Evolutionary conservation across 2,329 filamentous ascomycete species (phyloP).

Genomic region (Byssochlamys sp.): DNA sequence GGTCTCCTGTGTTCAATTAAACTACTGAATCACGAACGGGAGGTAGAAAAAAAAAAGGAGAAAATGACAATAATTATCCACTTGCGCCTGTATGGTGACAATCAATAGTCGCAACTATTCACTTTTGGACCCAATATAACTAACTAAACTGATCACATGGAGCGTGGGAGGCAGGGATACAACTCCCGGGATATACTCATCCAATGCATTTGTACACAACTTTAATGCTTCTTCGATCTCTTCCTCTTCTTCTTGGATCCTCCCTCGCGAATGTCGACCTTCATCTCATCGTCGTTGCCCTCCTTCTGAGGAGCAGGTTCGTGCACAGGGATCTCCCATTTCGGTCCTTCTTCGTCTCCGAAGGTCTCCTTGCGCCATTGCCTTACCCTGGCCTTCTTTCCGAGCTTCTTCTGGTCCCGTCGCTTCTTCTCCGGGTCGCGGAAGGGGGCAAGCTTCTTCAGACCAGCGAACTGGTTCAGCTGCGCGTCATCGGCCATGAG

Average conservation of each 20-base stretch:
- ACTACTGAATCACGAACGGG: too few relatives aligned
- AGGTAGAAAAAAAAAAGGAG: too few relatives aligned
- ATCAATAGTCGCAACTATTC: background rate
- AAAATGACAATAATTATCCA: background rate
- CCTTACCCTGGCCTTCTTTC: conserved; percentile 82
- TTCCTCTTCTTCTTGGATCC: conserved; percentile 33
- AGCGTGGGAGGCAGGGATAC: background rate
- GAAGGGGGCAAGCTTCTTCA: conserved; percentile 91
- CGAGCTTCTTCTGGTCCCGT: conserved; percentile 75
- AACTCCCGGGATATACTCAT: background rate
- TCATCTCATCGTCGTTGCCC: conserved; percentile 17
- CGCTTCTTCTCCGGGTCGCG: conserved; percentile 80
- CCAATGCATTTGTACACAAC: background rate
- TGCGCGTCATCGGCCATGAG: conserved; percentile 76
- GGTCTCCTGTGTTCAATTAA: too few relatives aligned
- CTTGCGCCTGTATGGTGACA: background rate
- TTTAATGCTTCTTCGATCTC: conserved; percentile 35
- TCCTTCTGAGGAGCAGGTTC: conserved; percentile 10
- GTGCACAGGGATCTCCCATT: conserved; percentile 14
- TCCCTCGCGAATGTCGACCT: conserved; percentile 35
- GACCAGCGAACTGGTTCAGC: conserved; percentile 79
- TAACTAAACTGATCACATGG: background rate
- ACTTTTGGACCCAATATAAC: background rate
- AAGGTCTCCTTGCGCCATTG: conserved; percentile 71
- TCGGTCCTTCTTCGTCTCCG: conserved; percentile 48